Evolutionary conservation across 768 basidiomycete species (phyloP).

Genomic region (Guyanaporus albipodus): DNA sequence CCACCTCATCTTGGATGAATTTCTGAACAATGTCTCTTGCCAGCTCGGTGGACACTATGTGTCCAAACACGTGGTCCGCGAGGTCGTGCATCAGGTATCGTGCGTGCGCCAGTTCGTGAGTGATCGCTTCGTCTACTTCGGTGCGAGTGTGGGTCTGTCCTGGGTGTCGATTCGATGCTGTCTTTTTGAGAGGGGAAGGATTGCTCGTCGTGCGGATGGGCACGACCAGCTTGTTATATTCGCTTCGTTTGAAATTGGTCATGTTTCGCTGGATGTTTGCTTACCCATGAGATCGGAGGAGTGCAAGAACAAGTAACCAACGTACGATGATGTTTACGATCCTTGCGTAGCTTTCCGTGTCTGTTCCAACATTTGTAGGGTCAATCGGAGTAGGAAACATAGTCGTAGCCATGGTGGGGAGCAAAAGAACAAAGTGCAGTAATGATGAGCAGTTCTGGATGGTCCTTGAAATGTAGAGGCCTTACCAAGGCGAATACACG

Average conservation of each 20-base stretch:
- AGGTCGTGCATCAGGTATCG: constrained; percentile 11
- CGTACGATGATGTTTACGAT: background rate
- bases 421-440: background rate
- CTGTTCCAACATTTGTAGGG: background rate
- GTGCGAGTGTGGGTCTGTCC: constrained; percentile 2
- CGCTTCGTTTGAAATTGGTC: background rate
- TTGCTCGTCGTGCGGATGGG: background rate
- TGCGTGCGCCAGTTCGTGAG: constrained; percentile 5
- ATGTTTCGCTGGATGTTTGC: background rate
- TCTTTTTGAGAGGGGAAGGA: constrained; percentile 1
- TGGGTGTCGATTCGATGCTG: constrained; percentile 1
- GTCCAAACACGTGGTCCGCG: constrained; percentile 8
- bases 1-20: background rate
- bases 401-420: background rate
- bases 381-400: background rate
- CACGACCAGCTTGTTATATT: background rate
- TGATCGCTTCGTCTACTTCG: background rate
- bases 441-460: background rate
- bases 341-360: background rate
- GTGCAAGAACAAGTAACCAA: background rate
- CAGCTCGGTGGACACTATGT: background rate
- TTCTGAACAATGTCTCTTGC: background rate
- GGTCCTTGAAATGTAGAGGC: background rate
- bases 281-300: background rate
- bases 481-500: background rate